Evolutionary conservation across 139 green algal genomes (phyloP).

Genomic region (Chlorella sp.): DNA sequence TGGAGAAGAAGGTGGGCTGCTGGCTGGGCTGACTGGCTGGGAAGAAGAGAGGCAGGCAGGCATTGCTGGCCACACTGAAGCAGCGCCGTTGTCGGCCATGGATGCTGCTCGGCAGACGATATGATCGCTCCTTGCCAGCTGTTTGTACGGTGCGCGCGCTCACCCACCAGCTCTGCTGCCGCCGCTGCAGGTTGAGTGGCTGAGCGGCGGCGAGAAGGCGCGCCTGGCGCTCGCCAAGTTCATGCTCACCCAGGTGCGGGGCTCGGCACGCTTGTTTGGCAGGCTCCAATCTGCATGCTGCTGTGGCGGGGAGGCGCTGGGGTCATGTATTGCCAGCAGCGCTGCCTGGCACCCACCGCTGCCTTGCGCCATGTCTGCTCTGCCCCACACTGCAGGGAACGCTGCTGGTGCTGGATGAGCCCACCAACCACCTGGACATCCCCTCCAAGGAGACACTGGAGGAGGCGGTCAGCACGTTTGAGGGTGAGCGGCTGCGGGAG

Average conservation of each 20-base stretch:
- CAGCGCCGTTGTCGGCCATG: too few relatives aligned
- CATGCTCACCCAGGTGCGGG: slow-evolving; percentile 88
- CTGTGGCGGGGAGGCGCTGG: too few relatives aligned
- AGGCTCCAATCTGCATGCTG: too few relatives aligned
- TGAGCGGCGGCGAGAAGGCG: slow-evolving; percentile 93
- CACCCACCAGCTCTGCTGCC: neutral
- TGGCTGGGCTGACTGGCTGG: neutral
- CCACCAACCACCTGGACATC: slow-evolving; percentile 99
- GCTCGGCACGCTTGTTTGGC: slow-evolving; percentile 65
- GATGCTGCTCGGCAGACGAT: too few relatives aligned
- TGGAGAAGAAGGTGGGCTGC: slow-evolving; percentile 93
- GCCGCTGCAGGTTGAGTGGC: slow-evolving; percentile 57
- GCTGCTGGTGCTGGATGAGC: slow-evolving; percentile 95
- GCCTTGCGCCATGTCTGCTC: neutral
- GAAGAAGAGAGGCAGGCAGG: too few relatives aligned
- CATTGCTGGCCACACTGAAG: too few relatives aligned
- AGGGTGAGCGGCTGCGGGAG: slow-evolving; percentile 66
- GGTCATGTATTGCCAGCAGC: too few relatives aligned
- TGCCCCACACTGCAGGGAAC: too few relatives aligned
- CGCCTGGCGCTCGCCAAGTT: slow-evolving; percentile 98
- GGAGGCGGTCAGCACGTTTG: slow-evolving; percentile 91
- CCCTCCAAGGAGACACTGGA: slow-evolving; percentile 98
- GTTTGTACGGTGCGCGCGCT: too few relatives aligned
- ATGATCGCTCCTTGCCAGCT: too few relatives aligned
- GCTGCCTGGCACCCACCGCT: neutral